A percentile compares a stretch with the other conserved stretches of the same genome.
Evolutionary conservation across 129 eudicot genomes (phyloP).

Genomic region (Flaveria robusta): DNA sequence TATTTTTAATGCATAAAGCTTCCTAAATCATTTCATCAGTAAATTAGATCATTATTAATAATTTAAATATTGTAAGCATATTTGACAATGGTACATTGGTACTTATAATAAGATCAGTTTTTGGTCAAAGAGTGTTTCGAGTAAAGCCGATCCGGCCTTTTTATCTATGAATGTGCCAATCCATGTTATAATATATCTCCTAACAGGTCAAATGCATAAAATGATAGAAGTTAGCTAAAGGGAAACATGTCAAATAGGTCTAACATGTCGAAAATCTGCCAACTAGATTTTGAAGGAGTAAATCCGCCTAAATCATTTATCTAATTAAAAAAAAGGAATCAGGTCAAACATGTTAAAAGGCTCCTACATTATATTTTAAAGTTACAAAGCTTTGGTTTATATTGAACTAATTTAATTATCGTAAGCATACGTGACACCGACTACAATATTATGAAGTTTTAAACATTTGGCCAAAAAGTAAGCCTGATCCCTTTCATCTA

Average conservation of each 20-base stretch:
- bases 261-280: not conserved
- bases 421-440: not conserved
- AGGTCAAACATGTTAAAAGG: not conserved
- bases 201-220: not conserved
- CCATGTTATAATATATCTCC: not conserved
- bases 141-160: not conserved
- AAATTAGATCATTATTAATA: not conserved
- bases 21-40: not conserved
- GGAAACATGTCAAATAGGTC: not conserved
- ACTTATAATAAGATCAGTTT: not conserved
- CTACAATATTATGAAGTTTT: not conserved
- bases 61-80: not conserved
- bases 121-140: not conserved
- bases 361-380: too few species aligned
- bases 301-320: not conserved
- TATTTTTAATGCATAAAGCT: not conserved
- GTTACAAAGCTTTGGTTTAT: not conserved
- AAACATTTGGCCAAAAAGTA: not conserved
- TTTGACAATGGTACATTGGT: not conserved
- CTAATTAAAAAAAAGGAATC: not conserved
- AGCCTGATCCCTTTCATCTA: not conserved
- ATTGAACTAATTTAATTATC: not conserved
- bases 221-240: not conserved
- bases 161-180: not conserved
- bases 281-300: not conserved